A percentile compares a stretch with the other conserved stretches of the same genome.
These are phyloP conservation scores for Gomphus bonarii DNA, from an alignment of 1,284 basidiomycete genomes.

Conservation along the genomic window DNA sequence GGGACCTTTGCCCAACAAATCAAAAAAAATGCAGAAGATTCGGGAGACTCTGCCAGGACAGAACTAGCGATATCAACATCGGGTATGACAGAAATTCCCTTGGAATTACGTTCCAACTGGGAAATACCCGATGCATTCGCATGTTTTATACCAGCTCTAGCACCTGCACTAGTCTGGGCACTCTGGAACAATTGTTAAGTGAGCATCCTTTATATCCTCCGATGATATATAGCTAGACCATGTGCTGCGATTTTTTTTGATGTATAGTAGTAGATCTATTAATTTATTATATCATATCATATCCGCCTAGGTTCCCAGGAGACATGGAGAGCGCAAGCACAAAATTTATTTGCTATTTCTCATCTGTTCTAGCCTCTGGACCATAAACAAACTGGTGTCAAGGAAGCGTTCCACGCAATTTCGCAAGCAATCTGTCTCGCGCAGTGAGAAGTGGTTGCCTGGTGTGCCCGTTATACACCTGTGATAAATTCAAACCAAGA, in stretches of 20 bases:
- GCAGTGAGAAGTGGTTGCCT: conserved; percentile 74
- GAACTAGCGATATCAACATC: conserved; percentile 8
- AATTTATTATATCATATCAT: no score
- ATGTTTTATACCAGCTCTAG: conserved; percentile 33
- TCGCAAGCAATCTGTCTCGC: conserved; percentile 76
- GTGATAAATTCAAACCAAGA: conserved; percentile 14
- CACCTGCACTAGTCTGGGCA: background rate
- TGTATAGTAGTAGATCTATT: background rate
- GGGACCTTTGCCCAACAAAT: conserved; percentile 1
- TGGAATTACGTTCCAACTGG: conserved; percentile 38
- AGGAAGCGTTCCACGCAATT: conserved; percentile 95
- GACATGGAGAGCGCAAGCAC: background rate
- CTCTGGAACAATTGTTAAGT: conserved; percentile 5
- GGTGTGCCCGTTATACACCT: conserved; percentile 84
- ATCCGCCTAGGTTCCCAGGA: background rate
- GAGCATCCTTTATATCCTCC: background rate
- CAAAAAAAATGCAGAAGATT: background rate
- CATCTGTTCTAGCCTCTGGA: conserved; percentile 69
- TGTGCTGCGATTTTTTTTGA: background rate
- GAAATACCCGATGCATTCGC: conserved; percentile 59
- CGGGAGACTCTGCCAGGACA: background rate
- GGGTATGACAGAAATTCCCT: conserved; percentile 41
- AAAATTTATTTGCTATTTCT: conserved; percentile 19
- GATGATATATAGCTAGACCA: background rate
- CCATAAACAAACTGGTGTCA: conserved; percentile 83